Conservation (phyloP, 257 asterid genomes). For the Eucommia ulmoides region DNA sequence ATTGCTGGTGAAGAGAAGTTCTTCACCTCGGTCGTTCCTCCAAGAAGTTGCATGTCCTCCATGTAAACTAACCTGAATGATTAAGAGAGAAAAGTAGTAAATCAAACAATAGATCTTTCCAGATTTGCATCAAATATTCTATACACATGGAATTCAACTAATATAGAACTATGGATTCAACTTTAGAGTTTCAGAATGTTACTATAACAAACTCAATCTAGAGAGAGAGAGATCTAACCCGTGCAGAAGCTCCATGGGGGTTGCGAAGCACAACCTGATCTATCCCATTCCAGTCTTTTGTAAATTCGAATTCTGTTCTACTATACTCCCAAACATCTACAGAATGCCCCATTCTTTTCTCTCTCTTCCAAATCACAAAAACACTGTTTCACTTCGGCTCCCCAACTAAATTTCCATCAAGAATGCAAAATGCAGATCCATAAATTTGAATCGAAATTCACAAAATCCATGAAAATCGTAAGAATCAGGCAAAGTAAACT, state of each 20-base stretch:
- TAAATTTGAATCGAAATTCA: too few species aligned
- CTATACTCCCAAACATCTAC: slow-evolving; percentile 80
- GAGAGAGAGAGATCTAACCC: slow-evolving; percentile 36
- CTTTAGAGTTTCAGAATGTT: neutral
- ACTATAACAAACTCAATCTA: slow-evolving; percentile 5
- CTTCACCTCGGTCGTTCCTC: slow-evolving; percentile 78
- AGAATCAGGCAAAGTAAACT: too few species aligned
- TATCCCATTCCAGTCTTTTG: slow-evolving; percentile 86
- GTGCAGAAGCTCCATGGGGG: slow-evolving; percentile 76
- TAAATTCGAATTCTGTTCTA: slow-evolving; percentile 48
- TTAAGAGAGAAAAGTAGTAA: slow-evolving; percentile 2
- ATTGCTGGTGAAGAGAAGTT: slow-evolving; percentile 53
- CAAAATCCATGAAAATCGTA: too few species aligned
- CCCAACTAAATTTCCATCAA: too few species aligned
- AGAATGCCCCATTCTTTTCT: slow-evolving; percentile 92
- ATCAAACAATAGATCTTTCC: neutral
- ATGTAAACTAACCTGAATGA: slow-evolving; percentile 63
- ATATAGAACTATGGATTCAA: neutral
- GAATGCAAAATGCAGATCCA: too few species aligned
- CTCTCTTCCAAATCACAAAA: too few species aligned
- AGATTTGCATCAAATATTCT: neutral
- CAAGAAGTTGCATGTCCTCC: slow-evolving; percentile 94
- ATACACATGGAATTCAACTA: neutral
- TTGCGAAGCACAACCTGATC: slow-evolving; percentile 78
- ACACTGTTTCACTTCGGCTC: too few species aligned